Percentiles rank a stretch among this genome's conserved stretches.
Evolutionary conservation across 2,329 filamentous ascomycete genomes (phyloP).

Genomic region (Geosmithia putterillii): DNA sequence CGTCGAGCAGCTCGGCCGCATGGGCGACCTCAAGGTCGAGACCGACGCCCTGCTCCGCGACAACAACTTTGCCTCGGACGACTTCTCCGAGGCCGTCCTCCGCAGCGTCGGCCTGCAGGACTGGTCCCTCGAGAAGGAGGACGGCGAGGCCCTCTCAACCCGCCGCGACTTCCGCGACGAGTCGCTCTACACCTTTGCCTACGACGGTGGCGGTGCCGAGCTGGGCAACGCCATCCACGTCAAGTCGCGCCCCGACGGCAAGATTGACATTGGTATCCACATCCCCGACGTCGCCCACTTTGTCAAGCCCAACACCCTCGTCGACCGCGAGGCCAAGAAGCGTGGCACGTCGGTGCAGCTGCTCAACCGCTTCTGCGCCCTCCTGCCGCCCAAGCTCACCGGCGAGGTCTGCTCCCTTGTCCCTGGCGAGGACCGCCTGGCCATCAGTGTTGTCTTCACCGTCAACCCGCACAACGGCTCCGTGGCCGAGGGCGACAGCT

Average conservation of each 20-base stretch:
- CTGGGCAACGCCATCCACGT: slow-evolving; percentile 89
- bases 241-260: slow-evolving; percentile 70
- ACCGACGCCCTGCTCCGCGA: slow-evolving; percentile 93
- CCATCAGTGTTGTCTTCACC: slow-evolving; percentile 86
- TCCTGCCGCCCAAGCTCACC: slow-evolving; percentile 78
- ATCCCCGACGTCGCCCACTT: slow-evolving; percentile 94
- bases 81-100: slow-evolving; percentile 92
- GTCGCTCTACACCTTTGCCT: slow-evolving; percentile 83
- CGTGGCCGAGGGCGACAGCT: slow-evolving; percentile 75
- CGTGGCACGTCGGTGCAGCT: slow-evolving; percentile 92
- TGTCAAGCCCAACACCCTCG: slow-evolving; percentile 88
- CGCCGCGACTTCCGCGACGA: slow-evolving; percentile 87
- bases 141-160: slow-evolving; percentile 56
- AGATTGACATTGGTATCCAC: slow-evolving; percentile 89
- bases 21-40: slow-evolving; percentile 95
- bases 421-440: slow-evolving; percentile 79
- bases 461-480: slow-evolving; percentile 71
- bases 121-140: slow-evolving; percentile 78
- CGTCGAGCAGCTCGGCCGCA: slow-evolving; percentile 90
- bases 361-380: slow-evolving; percentile 75
- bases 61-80: slow-evolving; percentile 97
- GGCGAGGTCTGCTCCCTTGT: slow-evolving; percentile 78
- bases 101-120: slow-evolving; percentile 87
- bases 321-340: slow-evolving; percentile 96
- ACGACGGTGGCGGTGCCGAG: slow-evolving; percentile 74